Conservation (phyloP, 1,284 basidiomycete genomes). For the Ustilago loliicola region DNA sequence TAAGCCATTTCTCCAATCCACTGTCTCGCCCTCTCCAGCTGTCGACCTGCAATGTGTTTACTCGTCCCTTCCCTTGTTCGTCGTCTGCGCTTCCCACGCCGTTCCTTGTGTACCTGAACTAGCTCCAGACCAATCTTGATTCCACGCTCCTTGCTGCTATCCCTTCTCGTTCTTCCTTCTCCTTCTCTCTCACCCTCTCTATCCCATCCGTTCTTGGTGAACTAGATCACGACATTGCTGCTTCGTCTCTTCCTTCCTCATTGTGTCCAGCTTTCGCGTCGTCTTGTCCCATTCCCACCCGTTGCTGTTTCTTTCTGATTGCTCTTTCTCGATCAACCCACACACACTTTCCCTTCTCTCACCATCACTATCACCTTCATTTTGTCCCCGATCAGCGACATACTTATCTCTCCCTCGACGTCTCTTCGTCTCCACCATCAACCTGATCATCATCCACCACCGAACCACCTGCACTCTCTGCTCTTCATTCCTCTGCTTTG, state of each 20-base stretch:
- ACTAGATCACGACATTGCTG: background rate
- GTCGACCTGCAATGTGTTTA: background rate
- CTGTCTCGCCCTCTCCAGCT: background rate
- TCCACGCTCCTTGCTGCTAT: slow-evolving; percentile 19
- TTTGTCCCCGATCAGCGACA: too few species aligned
- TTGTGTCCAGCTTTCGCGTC: background rate
- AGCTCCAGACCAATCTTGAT: slow-evolving; percentile 6
- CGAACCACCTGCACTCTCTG: background rate
- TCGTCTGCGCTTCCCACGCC: slow-evolving; percentile 10
- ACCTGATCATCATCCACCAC: background rate
- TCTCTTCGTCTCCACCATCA: background rate
- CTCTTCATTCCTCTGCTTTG: background rate
- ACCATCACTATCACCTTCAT: background rate
- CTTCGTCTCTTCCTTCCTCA: background rate
- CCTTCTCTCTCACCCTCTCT: too few species aligned
- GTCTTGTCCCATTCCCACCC: background rate
- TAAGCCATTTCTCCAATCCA: too few species aligned
- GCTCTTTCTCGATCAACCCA: background rate
- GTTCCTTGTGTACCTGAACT: slow-evolving; percentile 35
- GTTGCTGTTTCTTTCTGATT: background rate
- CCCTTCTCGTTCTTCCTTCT: background rate
- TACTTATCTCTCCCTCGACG: background rate
- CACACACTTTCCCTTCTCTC: slow-evolving; percentile 1
- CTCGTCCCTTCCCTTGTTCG: background rate
- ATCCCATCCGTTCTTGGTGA: too few species aligned